These are phyloP conservation scores for Rhizoclosmatium sp. DNA, from an alignment of 192 early-diverging fungal species.

Conservation along the genomic window DNA sequence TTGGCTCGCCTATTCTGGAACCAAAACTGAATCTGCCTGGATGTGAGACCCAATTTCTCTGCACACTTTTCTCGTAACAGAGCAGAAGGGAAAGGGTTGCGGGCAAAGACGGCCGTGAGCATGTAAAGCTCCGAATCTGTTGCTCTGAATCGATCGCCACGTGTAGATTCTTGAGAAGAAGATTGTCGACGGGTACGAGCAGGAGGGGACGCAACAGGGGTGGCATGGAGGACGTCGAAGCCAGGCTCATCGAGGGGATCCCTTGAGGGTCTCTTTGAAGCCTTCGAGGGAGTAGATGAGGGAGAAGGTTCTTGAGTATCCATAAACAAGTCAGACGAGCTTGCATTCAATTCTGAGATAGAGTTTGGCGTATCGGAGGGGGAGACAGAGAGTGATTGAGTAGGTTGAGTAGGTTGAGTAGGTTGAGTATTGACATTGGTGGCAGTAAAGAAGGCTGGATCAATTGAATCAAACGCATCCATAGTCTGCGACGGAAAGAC, in stretches of 20 bases:
- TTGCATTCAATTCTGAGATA: not conserved
- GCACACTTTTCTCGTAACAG: slow-evolving; percentile 15
- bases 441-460: not conserved
- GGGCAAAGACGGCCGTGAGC: slow-evolving; percentile 19
- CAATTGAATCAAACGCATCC: not conserved
- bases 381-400: too few species aligned
- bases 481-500: not conserved
- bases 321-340: not conserved
- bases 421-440: too few species aligned
- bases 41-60: slow-evolving; percentile 19
- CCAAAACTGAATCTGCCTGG: slow-evolving; percentile 33
- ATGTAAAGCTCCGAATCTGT: slow-evolving; percentile 23
- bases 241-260: not conserved
- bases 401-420: too few species aligned
- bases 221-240: not conserved
- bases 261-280: not conserved
- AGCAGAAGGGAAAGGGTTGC: slow-evolving; percentile 25
- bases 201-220: not conserved
- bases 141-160: slow-evolving; percentile 26
- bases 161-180: not conserved
- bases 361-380: not conserved
- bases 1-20: slow-evolving; percentile 29
- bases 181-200: not conserved
- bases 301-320: not conserved
- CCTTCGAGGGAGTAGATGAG: not conserved